A percentile compares a stretch with the other conserved stretches of the same genome.
Evolutionary conservation across 2,329 filamentous ascomycete genomes (phyloP).

Genomic region (Colletotrichum sp.): DNA sequence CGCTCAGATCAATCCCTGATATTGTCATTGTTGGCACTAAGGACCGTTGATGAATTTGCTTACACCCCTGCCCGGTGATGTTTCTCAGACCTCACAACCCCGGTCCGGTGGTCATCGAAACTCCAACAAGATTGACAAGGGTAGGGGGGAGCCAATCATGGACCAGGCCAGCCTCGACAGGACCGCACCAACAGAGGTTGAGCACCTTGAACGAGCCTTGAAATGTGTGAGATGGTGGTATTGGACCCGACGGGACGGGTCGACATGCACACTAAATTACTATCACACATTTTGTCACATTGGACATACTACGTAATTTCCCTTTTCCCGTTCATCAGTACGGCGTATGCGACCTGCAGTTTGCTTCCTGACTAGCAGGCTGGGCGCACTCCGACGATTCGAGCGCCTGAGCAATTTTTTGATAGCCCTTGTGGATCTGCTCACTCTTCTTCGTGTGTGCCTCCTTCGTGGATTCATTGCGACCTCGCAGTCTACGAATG

Average conservation of each 20-base stretch:
- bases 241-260: not conserved
- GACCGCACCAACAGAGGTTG: not conserved
- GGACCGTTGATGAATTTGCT: not conserved
- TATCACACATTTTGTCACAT: slow-evolving; percentile 8
- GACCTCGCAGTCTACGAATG: not conserved
- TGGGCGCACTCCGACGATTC: not conserved
- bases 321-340: not conserved
- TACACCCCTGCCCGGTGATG: not conserved
- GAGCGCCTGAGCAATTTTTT: not conserved
- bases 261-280: not conserved
- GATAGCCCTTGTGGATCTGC: not conserved
- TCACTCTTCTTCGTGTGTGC: not conserved
- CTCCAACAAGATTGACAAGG: not conserved
- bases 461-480: not conserved
- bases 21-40: not conserved
- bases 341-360: not conserved
- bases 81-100: not conserved
- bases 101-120: not conserved
- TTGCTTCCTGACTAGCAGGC: not conserved
- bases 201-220: not conserved
- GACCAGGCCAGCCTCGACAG: not conserved
- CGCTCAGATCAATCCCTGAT: not conserved
- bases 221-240: not conserved
- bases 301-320: not conserved
- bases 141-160: not conserved